Evolutionary conservation across 495 filamentous ascomycete species (phyloP).

Genomic region (Xylaria scruposa): DNA sequence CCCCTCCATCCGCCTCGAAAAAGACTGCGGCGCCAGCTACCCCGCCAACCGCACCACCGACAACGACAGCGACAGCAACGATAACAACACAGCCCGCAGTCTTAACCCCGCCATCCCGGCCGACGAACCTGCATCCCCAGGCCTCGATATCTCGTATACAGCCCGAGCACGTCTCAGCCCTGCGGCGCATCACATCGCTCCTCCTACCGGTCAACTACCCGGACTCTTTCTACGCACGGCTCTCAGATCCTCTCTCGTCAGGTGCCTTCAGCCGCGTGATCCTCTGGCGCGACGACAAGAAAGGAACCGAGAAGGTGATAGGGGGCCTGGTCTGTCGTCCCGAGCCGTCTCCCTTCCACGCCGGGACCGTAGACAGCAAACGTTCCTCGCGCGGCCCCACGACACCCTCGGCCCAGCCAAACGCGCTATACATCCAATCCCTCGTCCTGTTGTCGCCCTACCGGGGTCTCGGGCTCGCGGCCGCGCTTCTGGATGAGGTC

Average conservation of each 20-base stretch:
- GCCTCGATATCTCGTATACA: slow-evolving; percentile 65
- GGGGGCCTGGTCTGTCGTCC: slow-evolving; percentile 86
- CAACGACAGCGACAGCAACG: slow-evolving; percentile 23
- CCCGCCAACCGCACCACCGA: slow-evolving; percentile 29
- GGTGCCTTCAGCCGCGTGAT: slow-evolving; percentile 80
- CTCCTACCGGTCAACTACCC: slow-evolving; percentile 89
- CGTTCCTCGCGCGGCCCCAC: slow-evolving; percentile 27
- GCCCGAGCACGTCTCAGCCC: slow-evolving; percentile 69
- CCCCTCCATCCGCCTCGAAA: slow-evolving; percentile 41
- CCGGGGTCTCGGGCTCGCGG: slow-evolving; percentile 77
- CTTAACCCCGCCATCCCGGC: slow-evolving; percentile 40
- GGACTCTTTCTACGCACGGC: slow-evolving; percentile 82
- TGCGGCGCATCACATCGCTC: slow-evolving; percentile 81
- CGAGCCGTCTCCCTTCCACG: slow-evolving; percentile 56
- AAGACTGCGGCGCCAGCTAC: slow-evolving; percentile 32
- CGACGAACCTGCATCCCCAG: slow-evolving; percentile 48
- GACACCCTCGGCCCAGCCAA: slow-evolving; percentile 31
- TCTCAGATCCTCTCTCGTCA: slow-evolving; percentile 68
- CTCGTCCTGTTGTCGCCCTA: slow-evolving; percentile 84
- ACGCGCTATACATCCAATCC: slow-evolving; percentile 85
- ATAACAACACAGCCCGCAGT: slow-evolving; percentile 45
- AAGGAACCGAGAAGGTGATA: slow-evolving; percentile 64
- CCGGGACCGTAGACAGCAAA: slow-evolving; percentile 14
- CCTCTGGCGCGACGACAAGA: slow-evolving; percentile 51
- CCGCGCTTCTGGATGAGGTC: slow-evolving; percentile 69